Evolutionary conservation across 2,329 filamentous ascomycete species (phyloP).

Genomic region (Colletotrichum australisinense): DNA sequence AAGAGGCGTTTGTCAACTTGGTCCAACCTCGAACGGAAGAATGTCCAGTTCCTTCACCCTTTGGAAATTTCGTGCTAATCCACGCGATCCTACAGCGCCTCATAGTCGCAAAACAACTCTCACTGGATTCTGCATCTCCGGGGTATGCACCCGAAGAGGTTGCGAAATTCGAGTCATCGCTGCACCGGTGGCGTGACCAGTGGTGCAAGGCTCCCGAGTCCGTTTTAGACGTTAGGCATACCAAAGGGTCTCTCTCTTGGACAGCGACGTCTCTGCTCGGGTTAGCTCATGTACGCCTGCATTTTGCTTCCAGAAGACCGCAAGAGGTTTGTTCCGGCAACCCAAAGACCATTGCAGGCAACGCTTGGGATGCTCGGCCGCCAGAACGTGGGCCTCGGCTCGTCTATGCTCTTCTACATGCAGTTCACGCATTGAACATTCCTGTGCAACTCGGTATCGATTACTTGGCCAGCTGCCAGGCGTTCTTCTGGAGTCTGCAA

Average conservation of each 20-base stretch:
- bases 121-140: neutral
- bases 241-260: constrained; percentile 12
- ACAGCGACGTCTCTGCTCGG: constrained; percentile 8
- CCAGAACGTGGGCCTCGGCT: neutral
- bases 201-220: constrained; percentile 13
- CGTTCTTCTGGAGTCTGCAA: constrained; percentile 23
- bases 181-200: constrained; percentile 12
- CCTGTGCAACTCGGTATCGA: constrained; percentile 12
- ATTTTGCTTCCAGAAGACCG: neutral
- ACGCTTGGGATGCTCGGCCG: constrained; percentile 2
- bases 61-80: constrained; percentile 10
- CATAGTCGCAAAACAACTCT: constrained; percentile 5
- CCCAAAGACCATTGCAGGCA: neutral
- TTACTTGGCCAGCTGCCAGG: constrained; percentile 6
- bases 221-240: constrained; percentile 1
- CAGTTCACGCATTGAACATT: constrained; percentile 19
- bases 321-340: neutral
- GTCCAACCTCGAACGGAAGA: neutral
- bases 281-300: neutral
- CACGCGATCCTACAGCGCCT: constrained; percentile 9
- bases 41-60: neutral
- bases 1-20: neutral
- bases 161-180: constrained; percentile 4
- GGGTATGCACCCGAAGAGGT: neutral
- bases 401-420: constrained; percentile 2